Evolutionary conservation across 1,284 basidiomycete genomes (phyloP).

Genomic region (Hypsizygus ulmarius): DNA sequence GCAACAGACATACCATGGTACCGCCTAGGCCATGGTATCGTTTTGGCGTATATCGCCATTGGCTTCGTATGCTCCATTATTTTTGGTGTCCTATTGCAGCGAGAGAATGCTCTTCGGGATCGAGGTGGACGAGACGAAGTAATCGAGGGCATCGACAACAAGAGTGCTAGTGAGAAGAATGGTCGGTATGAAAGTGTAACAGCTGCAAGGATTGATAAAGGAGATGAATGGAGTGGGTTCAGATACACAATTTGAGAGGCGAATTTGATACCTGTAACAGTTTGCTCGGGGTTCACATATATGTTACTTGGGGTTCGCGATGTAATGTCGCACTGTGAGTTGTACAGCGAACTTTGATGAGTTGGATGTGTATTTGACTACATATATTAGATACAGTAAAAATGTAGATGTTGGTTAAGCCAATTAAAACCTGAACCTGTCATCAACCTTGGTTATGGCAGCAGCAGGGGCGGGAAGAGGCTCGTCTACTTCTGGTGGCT

Average conservation of each 20-base stretch:
- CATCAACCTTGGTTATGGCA: conserved; percentile 39
- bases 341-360: conserved; percentile 4
- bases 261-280: not conserved
- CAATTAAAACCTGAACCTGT: conserved; percentile 25
- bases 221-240: conserved; percentile 61
- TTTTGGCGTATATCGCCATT: conserved; percentile 61
- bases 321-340: not conserved
- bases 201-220: conserved; percentile 51
- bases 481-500: conserved; percentile 31
- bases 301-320: conserved; percentile 1
- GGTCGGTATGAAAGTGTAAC: conserved; percentile 45
- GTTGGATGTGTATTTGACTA: conserved; percentile 9
- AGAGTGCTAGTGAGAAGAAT: conserved; percentile 37
- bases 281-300: not conserved
- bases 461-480: conserved; percentile 52
- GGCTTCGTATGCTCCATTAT: conserved; percentile 53
- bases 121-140: conserved; percentile 67
- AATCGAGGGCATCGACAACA: conserved; percentile 46
- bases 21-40: conserved; percentile 56
- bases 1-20: conserved; percentile 64
- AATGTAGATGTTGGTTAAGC: conserved; percentile 11
- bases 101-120: conserved; percentile 61
- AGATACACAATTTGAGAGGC: conserved; percentile 41
- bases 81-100: conserved; percentile 47
- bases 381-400: conserved; percentile 22